phyloP scores from a whole-genome alignment of 2,329 filamentous ascomycete species.

The Neonectria sp. region DNA sequence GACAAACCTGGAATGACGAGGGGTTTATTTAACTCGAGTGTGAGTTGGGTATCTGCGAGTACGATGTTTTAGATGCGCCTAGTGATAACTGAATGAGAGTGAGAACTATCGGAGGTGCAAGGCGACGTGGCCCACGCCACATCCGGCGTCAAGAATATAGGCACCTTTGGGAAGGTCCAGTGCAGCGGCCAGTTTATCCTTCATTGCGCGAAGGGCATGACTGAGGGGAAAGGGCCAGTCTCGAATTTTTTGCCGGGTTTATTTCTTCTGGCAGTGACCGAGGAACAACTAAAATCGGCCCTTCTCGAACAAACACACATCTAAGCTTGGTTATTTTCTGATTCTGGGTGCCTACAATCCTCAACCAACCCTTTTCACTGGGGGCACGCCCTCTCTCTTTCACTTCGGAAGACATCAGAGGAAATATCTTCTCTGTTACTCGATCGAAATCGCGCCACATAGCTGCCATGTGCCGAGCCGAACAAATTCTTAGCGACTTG shows the following conservation, averaged over 20 bases:
- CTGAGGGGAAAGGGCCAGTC: slow-evolving; percentile 64
- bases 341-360: no score
- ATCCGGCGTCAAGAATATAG: slow-evolving; percentile 65
- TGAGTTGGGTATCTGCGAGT: not conserved
- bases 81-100: not conserved
- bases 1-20: no score
- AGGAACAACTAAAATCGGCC: no score
- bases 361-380: no score
- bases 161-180: slow-evolving; percentile 57
- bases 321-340: no score
- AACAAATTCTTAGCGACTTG: no score
- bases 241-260: not conserved
- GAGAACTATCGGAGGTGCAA: slow-evolving; percentile 45
- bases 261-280: not conserved
- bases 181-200: slow-evolving; percentile 60
- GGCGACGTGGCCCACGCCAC: slow-evolving; percentile 65
- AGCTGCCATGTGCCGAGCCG: no score
- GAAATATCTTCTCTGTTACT: no score
- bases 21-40: no score
- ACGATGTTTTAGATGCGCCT: not conserved
- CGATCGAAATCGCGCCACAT: no score
- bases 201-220: slow-evolving; percentile 62
- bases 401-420: no score
- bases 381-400: not conserved
- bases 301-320: no score